Evolutionary conservation across 495 filamentous ascomycete genomes (phyloP).

Genomic region (Aspergillus indologenus): DNA sequence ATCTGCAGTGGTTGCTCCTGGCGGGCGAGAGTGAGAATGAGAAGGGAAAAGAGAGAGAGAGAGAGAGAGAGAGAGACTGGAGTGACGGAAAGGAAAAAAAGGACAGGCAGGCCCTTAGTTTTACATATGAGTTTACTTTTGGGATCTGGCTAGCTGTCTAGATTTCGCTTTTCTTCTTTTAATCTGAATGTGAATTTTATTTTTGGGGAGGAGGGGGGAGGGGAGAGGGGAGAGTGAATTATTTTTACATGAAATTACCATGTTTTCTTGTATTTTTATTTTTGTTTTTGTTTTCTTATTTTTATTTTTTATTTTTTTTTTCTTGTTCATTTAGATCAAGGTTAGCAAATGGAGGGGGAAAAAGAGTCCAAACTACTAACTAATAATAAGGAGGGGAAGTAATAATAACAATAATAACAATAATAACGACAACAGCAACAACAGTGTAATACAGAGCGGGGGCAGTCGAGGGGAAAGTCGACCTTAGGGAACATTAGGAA

Average conservation of each 20-base stretch:
- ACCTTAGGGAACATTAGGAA: slow-evolving; percentile 12
- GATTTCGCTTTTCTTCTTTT: slow-evolving; percentile 1
- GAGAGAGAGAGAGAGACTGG: slow-evolving; percentile 12
- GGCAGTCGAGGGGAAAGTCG: slow-evolving; percentile 9
- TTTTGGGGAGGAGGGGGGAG: background rate
- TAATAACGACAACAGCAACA: background rate
- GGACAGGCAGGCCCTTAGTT: slow-evolving; percentile 6
- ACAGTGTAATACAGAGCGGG: slow-evolving; percentile 16
- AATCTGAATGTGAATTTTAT: slow-evolving; percentile 7
- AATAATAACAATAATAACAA: slow-evolving; percentile 9
- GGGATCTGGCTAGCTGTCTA: background rate
- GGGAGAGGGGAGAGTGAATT: background rate
- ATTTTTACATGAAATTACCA: slow-evolving; percentile 2
- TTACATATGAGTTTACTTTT: slow-evolving; percentile 1
- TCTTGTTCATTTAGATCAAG: background rate
- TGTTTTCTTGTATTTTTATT: background rate
- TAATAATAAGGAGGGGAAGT: slow-evolving; percentile 7
- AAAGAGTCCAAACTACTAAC: slow-evolving; percentile 2
- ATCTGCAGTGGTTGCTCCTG: slow-evolving; percentile 10
- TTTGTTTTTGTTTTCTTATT: background rate
- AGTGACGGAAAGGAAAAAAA: slow-evolving; percentile 7
- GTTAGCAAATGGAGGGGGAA: slow-evolving; percentile 7
- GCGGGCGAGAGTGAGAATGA: slow-evolving; percentile 1
- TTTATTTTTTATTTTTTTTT: slow-evolving; percentile 2
- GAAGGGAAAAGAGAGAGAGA: background rate